Percentiles rank a stretch among this genome's conserved stretches.
Evolutionary conservation across 2,329 filamentous ascomycete genomes (phyloP).

Genomic region (Calycina herbarum): DNA sequence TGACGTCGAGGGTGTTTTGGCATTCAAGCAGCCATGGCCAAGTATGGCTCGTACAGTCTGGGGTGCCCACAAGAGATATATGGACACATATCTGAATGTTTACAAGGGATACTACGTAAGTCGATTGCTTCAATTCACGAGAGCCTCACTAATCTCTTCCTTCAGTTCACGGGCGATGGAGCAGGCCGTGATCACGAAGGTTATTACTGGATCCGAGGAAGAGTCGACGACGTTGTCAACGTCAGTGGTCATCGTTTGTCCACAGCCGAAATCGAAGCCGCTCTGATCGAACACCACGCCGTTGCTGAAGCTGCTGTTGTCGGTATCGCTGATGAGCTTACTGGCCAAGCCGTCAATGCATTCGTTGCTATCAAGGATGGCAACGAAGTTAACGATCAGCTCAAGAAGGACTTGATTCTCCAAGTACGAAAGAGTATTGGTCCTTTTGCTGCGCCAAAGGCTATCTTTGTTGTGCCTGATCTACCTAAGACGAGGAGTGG

Average conservation of each 20-base stretch:
- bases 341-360: constrained; percentile 94
- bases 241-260: constrained; percentile 95
- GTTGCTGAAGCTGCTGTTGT: constrained; percentile 96
- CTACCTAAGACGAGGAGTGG: constrained; percentile 96
- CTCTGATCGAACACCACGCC: constrained; percentile 84
- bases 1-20: constrained; percentile 39
- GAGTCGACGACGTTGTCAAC: constrained; percentile 98
- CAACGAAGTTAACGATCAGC: constrained; percentile 71
- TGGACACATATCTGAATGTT: constrained; percentile 97
- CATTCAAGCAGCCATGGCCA: constrained; percentile 97
- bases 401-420: constrained; percentile 89
- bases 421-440: constrained; percentile 98
- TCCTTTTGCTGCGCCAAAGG: constrained; percentile 94
- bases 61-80: constrained; percentile 96
- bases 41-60: constrained; percentile 98
- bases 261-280: constrained; percentile 96
- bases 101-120: constrained; percentile 97
- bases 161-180: constrained; percentile 85
- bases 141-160: constrained; percentile 17
- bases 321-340: constrained; percentile 88
- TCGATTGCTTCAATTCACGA: constrained; percentile 26
- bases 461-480: constrained; percentile 86
- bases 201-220: constrained; percentile 99
- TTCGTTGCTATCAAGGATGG: constrained; percentile 92
- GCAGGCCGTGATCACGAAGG: constrained; percentile 95